A percentile compares a stretch with the other conserved stretches of the same genome.
Conservation (phyloP, 306 rosid species). For the Prunus mongolica region DNA sequence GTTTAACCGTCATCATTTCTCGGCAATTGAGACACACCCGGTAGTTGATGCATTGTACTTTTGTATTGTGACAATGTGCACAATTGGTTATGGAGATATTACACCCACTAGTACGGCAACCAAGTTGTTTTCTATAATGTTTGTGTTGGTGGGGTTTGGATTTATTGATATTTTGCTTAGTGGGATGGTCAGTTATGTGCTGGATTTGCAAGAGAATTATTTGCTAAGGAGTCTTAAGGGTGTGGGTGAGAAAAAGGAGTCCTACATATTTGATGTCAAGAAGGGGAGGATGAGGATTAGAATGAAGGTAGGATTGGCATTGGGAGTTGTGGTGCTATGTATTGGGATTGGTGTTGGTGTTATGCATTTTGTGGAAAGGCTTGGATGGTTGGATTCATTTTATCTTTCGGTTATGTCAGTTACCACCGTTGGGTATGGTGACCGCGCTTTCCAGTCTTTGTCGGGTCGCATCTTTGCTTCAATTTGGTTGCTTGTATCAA, state of each 20-base stretch:
- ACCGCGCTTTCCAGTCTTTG: constrained; percentile 67
- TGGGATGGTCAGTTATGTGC: constrained; percentile 90
- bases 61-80: constrained; percentile 96
- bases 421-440: constrained; percentile 95
- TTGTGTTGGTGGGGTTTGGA: constrained; percentile 93
- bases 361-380: constrained; percentile 81
- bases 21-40: constrained; percentile 65
- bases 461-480: constrained; percentile 84
- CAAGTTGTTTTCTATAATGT: constrained; percentile 71
- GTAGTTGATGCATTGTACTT: constrained; percentile 87
- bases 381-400: constrained; percentile 89
- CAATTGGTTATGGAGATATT: constrained; percentile 94
- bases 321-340: constrained; percentile 87
- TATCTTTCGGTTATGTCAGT: constrained; percentile 98
- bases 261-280: constrained; percentile 80
- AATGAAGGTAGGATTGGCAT: constrained; percentile 91
- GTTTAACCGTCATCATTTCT: constrained; percentile 57
- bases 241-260: constrained; percentile 50
- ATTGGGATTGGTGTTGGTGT: constrained; percentile 71
- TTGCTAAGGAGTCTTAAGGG: constrained; percentile 54
- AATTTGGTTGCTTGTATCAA: constrained; percentile 90
- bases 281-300: constrained; percentile 99
- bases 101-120: constrained; percentile 70
- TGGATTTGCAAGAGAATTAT: constrained; percentile 88
- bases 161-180: constrained; percentile 79